phyloP scores from a whole-genome alignment of 768 basidiomycete genomes.

The Mycena olivaceomarginata region DNA sequence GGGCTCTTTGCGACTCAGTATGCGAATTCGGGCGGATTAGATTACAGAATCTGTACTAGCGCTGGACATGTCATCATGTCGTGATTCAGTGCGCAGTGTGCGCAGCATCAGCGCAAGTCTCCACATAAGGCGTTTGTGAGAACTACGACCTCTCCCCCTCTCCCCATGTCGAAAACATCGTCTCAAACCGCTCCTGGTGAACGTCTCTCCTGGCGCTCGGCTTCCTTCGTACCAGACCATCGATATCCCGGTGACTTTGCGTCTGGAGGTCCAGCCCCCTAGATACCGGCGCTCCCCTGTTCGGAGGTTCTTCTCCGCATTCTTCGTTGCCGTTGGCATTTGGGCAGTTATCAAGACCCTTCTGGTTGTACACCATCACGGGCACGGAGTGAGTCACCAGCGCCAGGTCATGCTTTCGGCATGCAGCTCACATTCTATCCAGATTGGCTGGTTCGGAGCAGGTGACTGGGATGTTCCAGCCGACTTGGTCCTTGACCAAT shows the following conservation, averaged over 20 bases:
- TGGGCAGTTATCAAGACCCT: not conserved
- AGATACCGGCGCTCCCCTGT: slow-evolving; percentile 22
- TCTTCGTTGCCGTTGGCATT: slow-evolving; percentile 11
- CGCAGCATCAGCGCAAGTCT: too few species aligned
- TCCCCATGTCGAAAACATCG: slow-evolving; percentile 16
- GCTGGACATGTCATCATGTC: too few species aligned
- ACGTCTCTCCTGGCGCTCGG: not conserved
- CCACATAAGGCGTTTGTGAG: too few species aligned
- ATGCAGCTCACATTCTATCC: not conserved
- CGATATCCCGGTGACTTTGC: too few species aligned
- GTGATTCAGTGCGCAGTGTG: too few species aligned
- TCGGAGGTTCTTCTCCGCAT: not conserved
- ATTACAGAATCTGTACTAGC: too few species aligned
- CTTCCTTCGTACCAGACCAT: too few species aligned
- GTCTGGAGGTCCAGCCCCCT: not conserved
- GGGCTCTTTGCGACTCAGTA: too few species aligned
- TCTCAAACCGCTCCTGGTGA: not conserved
- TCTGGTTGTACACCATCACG: not conserved
- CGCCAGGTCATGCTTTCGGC: not conserved
- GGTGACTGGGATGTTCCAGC: slow-evolving; percentile 17
- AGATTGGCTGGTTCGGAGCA: not conserved
- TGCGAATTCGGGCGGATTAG: too few species aligned
- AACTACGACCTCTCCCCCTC: not conserved
- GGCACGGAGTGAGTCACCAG: not conserved
- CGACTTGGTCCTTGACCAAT: slow-evolving; percentile 2